phyloP scores from a whole-genome alignment of 371 early-diverging fungal species.

The Mucor irregularis region DNA sequence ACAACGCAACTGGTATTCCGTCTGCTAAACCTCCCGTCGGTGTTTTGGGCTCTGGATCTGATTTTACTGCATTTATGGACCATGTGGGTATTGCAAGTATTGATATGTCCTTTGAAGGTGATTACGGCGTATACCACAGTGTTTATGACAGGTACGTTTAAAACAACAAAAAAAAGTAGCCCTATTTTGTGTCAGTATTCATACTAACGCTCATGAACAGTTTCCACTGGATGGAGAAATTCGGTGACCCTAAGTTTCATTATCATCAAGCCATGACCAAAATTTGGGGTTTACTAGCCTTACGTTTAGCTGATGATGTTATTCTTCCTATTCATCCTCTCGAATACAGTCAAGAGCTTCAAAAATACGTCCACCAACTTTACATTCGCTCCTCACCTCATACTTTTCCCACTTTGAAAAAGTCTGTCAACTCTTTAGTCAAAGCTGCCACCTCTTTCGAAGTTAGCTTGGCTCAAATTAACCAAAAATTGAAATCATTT shows the following conservation, averaged over 20 bases:
- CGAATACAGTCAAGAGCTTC: constrained; percentile 35
- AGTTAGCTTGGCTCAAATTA: constrained; percentile 3
- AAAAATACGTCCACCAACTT: constrained; percentile 18
- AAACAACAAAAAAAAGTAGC: neutral
- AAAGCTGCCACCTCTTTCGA: constrained; percentile 16
- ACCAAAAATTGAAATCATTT: constrained; percentile 18
- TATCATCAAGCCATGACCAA: constrained; percentile 57
- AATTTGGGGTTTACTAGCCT: constrained; percentile 42
- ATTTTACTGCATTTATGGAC: constrained; percentile 60
- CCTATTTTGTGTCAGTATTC: too few relatives aligned
- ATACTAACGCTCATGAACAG: too few relatives aligned
- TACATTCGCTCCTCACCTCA: constrained; percentile 14
- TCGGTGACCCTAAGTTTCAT: constrained; percentile 61
- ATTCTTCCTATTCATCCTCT: constrained; percentile 41
- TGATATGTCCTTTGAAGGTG: constrained; percentile 50
- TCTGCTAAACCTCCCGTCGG: constrained; percentile 24
- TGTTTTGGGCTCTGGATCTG: constrained; percentile 60
- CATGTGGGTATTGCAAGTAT: constrained; percentile 64
- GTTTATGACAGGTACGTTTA: constrained; percentile 50
- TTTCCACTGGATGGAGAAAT: constrained; percentile 64
- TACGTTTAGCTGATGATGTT: constrained; percentile 42
- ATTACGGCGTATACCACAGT: constrained; percentile 66
- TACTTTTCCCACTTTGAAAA: constrained; percentile 20
- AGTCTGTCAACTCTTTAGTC: constrained; percentile 13
- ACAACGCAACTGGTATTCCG: constrained; percentile 1